Base-by-base conservation (phyloP, 495 filamentous ascomycete species). In the Aspergillus mulundensis region DNA sequence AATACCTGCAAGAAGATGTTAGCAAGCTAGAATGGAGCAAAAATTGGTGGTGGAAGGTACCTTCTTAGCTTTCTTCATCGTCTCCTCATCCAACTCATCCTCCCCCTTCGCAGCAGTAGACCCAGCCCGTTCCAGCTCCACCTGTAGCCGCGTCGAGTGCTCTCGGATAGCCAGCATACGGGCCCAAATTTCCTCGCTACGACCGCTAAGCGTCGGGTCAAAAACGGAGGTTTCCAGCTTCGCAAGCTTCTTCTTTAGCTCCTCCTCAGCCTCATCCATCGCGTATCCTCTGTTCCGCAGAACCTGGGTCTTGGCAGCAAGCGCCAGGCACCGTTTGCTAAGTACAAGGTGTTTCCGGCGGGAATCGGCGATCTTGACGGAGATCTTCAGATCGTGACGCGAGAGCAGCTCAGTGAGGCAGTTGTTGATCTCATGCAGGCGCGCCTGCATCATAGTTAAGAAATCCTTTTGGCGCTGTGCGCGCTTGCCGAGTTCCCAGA, bases 101-200 rank as follows among this genome's bases (percentile, higher is more conserved):
- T 77, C 73, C 7, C 70, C 67, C 67, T 70, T 76, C 59, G 56
- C 70, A 44, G 70, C 67, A 51, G 68, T 81, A 18, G 68, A 58
- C 56, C 81, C 84, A 51, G 79, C 67, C 65, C 83, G 87, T 62
- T 87, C 85, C 60, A 94, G 79, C 74, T 96, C 92, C 48, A 79
- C 79, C 70, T 90, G 87, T 59, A 99, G 73, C 43, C 83, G 81
- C 64, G 86, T 84, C 32, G 88, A 88, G 59, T 90, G 82, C 58
- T 93, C 90, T 60, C 89, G 77, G 34, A 97, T 83, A 23, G 86
- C 86, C 52, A 95, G 82, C 81, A 99, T 87, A 30, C 95, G 78
- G 34, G 94, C 95, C 94, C 94, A 99, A 47, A 99, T 88, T 75
- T 99, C 94, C 70, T 99, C 94, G 50, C 84, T 84, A 53, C 91